Percentiles rank a stretch among this genome's conserved stretches.
Conservation (phyloP, 1,139 yeast species). For the Torulaspora pretoriensis region DNA sequence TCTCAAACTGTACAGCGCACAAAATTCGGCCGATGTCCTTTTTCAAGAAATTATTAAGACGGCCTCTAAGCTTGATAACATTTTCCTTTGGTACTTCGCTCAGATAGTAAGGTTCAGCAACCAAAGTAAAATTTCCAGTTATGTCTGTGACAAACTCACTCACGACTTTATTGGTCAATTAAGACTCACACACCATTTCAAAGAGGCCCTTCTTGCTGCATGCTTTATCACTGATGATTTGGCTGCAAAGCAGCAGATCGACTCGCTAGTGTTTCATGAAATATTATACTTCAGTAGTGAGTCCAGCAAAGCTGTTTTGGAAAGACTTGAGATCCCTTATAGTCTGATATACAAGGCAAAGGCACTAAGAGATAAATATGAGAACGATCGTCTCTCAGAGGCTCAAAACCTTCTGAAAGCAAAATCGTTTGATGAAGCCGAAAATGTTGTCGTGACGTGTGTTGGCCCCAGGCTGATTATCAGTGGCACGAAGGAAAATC, state of each 20-base stretch:
- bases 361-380: constrained; percentile 40
- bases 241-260: constrained; percentile 41
- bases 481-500: constrained; percentile 40
- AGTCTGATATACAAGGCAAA: constrained; percentile 48
- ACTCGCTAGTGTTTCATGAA: constrained; percentile 46
- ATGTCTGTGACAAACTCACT: constrained; percentile 41
- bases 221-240: constrained; percentile 49
- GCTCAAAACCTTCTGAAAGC: constrained; percentile 63
- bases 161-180: constrained; percentile 52
- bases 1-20: constrained; percentile 43
- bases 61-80: constrained; percentile 32
- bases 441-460: constrained; percentile 46
- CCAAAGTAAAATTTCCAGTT: constrained; percentile 36
- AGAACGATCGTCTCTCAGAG: constrained; percentile 52
- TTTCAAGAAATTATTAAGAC: constrained; percentile 24
- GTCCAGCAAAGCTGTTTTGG: constrained; percentile 36
- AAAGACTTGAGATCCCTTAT: constrained; percentile 46
- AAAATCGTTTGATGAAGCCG: constrained; percentile 59
- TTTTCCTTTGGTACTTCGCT: constrained; percentile 54
- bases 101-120: constrained; percentile 40
- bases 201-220: constrained; percentile 59
- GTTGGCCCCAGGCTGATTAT: constrained; percentile 66
- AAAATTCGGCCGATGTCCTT: constrained; percentile 31
- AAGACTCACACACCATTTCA: constrained; percentile 46
- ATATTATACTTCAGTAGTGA: constrained; percentile 41